Percentiles rank a stretch among this genome's conserved stretches.
Conservation (phyloP, 2,329 filamentous ascomycete species). For the Phaeomoniella chlamydospora region DNA sequence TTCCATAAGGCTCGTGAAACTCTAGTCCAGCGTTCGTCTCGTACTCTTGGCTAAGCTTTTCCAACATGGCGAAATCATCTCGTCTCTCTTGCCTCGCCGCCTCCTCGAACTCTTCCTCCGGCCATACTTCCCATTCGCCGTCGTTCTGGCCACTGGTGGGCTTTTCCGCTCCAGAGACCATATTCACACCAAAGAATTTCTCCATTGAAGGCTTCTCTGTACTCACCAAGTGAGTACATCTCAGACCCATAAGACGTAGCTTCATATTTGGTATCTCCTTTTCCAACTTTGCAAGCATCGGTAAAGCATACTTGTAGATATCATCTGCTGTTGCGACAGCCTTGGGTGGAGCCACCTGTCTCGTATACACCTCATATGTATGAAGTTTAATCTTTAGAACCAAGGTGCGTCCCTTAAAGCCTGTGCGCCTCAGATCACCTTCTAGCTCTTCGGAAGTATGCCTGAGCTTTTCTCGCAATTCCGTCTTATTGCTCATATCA, state of each 20-base stretch:
- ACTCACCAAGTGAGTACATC: conserved; percentile 76
- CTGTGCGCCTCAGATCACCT: conserved; percentile 63
- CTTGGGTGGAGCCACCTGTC: conserved; percentile 62
- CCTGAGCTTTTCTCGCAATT: conserved; percentile 64
- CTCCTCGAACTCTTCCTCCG: conserved; percentile 51
- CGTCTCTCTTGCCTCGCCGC: conserved; percentile 45
- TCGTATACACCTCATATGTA: conserved; percentile 79
- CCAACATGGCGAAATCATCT: conserved; percentile 46
- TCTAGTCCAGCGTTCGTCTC: conserved; percentile 7
- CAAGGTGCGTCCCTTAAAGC: conserved; percentile 80
- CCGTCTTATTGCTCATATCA: conserved; percentile 55
- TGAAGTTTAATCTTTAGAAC: conserved; percentile 88
- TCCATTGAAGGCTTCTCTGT: conserved; percentile 67
- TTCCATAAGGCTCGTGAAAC: conserved; percentile 13
- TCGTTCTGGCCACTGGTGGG: conserved; percentile 9
- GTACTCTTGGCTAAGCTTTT: conserved; percentile 45
- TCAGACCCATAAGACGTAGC: conserved; percentile 72
- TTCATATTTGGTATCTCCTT: conserved; percentile 69
- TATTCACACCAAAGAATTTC: conserved; percentile 56
- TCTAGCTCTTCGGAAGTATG: conserved; percentile 74
- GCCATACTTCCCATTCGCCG: conserved; percentile 51
- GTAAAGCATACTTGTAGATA: conserved; percentile 65
- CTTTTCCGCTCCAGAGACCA: conserved; percentile 23
- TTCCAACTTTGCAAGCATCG: conserved; percentile 71
- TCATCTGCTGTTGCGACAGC: conserved; percentile 64